Evolutionary conservation across 495 filamentous ascomycete genomes (phyloP), one percentile per base, ranked within the genome.

Genomic region (Trichoderma parareesei): DNA sequence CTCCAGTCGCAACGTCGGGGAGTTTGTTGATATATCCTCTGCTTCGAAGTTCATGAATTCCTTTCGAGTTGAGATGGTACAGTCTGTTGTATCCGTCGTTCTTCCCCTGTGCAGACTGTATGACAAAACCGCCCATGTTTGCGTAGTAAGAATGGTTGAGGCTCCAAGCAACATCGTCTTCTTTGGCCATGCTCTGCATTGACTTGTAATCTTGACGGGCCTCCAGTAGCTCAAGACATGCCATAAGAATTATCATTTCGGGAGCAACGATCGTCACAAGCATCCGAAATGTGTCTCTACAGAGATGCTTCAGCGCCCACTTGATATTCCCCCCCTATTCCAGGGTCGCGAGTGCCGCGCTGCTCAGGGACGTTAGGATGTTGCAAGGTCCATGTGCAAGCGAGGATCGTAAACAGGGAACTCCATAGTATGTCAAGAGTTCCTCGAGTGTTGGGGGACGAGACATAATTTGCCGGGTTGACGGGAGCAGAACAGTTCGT

Each of bases 41-140:
- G 4, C 6, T 27, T 49, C 46, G 14, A 49, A 49, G 46, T 1
- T 18, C 5, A 8, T 18, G n/a, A 0, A 49, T 8, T 0, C 18
- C 14, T 4, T 35, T 35, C 8, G 27, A 20, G 14, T 14, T 57
- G 10, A 57, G 53, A 16, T 57, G 53, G 11, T 57, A 57, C 14
- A 14, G 20, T 9, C 16, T 27, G 14, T 57, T 5, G 9, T 33
- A 13, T 18, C 11, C 9, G 2, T 35, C 6, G 4, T 57, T 14
- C 1, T 35, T 3, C 8, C 27, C 27, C 33, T 7, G 11, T 14
- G 7, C 8, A 10, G 11, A 13, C 16, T 14, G 27, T 33, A 38
- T 35, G 27, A 57, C 53, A 16, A 57, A 57, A 35, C 53, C 53
- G 11, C 53, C 53, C 53, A 57, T 57, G 53, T 57, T 57, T 57